These are phyloP conservation scores for Apiospora arundinis DNA, from an alignment of 2,329 filamentous ascomycete species.

Conservation along the genomic window DNA sequence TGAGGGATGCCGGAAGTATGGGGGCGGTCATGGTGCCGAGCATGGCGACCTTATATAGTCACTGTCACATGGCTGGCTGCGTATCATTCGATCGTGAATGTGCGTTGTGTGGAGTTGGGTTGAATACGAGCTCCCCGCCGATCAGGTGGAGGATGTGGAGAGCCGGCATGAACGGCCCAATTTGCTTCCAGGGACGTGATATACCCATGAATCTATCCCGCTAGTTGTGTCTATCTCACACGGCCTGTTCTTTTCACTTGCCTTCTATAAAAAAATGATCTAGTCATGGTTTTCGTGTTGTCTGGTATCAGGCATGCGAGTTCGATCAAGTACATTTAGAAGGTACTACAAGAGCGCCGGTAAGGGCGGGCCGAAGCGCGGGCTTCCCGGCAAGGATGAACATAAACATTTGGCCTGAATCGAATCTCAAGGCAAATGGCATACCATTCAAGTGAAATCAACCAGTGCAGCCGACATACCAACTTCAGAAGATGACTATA, in stretches of 20 bases:
- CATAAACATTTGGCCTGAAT: neutral
- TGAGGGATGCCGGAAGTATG: neutral
- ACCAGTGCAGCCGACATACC: too few relatives aligned
- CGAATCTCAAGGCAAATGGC: neutral
- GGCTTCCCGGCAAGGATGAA: neutral
- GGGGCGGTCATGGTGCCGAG: neutral
- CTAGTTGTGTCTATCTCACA: neutral
- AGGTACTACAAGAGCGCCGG: neutral
- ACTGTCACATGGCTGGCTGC: neutral
- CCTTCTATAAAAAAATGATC: neutral
- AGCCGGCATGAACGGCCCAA: neutral
- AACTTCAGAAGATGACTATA: neutral
- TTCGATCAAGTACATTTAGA: neutral
- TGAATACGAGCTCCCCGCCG: conserved; percentile 7
- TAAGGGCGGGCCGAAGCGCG: neutral
- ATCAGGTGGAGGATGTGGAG: conserved; percentile 13
- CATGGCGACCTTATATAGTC: neutral
- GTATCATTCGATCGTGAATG: neutral
- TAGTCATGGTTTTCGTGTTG: too few relatives aligned
- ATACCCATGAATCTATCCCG: neutral
- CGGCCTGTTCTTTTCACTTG: neutral
- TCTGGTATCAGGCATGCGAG: neutral
- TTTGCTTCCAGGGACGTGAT: neutral
- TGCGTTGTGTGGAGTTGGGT: neutral
- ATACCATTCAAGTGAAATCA: neutral